Base-by-base conservation (phyloP, 2,329 filamentous ascomycete species). In the Sporothrix pallida region DNA sequence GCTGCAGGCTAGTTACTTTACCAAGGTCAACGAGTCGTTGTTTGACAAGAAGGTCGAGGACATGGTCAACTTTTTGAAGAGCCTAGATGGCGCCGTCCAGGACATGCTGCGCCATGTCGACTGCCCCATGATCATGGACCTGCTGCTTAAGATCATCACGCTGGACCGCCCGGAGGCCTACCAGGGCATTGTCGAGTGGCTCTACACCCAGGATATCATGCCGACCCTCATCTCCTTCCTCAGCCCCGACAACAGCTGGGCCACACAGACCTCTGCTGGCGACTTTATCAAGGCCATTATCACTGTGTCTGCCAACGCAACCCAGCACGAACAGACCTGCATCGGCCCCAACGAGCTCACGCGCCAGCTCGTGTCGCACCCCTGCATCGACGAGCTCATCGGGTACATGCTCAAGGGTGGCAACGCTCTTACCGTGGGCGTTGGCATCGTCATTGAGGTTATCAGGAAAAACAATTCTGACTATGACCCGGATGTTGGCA, bases 391-490 rank as follows among this genome's bases (percentile, higher is more conserved):
- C 79, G 90, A 90, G 74, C 87, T 99, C n/a, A 93, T 98, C 74
- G 86, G 88, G 15, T 93, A 95, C 78, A 99, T 99, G 96, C 88
- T 98, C 15, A 88, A 91, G 70, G 96, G 96, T 54, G 96, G 96
- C 37, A 98, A 99, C 79, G 92, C 96, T 6, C 84, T 99, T 74
- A 98, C 95, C 0, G 97, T 98, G 17, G 96, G 96, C 69, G 96
- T 99, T 12, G 96, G 96, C 23, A 98, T 98, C 79, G 89, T 99
- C 48, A 99, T 99, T 76, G 96, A 99, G 83, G 96, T 99, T 63
- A 99, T 99, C 80, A 90, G 96, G 75, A 99, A 99, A 84, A 99
- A 99, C 83, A 99, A 99, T 81, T 98, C 96, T 0, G 96, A 99
- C 82, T 99, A 99, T 81, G 96, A 99, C 78, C 92, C 96, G 0